Base-by-base conservation (phyloP, 257 asterid genomes). In the Fraxinus cuspidata region DNA sequence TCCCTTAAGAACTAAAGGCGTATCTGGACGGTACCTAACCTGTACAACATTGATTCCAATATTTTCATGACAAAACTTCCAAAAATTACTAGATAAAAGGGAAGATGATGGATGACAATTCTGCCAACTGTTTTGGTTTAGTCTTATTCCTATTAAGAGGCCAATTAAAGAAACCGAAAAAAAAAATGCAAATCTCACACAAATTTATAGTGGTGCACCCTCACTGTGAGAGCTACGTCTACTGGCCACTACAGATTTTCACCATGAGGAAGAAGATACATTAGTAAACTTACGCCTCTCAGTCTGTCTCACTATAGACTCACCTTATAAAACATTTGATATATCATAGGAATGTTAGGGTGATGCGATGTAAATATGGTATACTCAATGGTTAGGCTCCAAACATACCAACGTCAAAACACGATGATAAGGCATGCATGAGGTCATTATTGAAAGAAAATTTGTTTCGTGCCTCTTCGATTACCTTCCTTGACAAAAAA, bases 1-100 rank as follows among this genome's bases (percentile, higher is more conserved):
- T 21, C 99, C 97, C 85, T 90, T 93, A 15, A 95, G 89, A 65
- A 95, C 92, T 15, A 95, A 84, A 58, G 98, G 99, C 8, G 97
- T 95, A 80, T 93, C 93, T 1, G 92, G 92, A 1, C 98, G 98
- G 65, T 95, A 95, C 56, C 92, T 84, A 7, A 95, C 99, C 99
- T 95, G 90, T 75, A 66, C 64, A 73, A 47, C 79, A 69, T 58
- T 63, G 27, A 67, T 60, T 56, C 40, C 69, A 66, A 78, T 72
- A 40, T n/a, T 47, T 53, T 21, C 1, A 58, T 29, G n/a, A 16
- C 1, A 49, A 4, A 51, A 18, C 28, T 77, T 23, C 34, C 8
- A 51, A 71, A 1, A 1, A 11, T 21, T 11, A 49, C 58, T 47
- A 47, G 58, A 47, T 16, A 47, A 47, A 16, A 13, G 2, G 21